Conservation (phyloP, 2,329 filamentous ascomycete species). For the Biscogniauxia marginata region DNA sequence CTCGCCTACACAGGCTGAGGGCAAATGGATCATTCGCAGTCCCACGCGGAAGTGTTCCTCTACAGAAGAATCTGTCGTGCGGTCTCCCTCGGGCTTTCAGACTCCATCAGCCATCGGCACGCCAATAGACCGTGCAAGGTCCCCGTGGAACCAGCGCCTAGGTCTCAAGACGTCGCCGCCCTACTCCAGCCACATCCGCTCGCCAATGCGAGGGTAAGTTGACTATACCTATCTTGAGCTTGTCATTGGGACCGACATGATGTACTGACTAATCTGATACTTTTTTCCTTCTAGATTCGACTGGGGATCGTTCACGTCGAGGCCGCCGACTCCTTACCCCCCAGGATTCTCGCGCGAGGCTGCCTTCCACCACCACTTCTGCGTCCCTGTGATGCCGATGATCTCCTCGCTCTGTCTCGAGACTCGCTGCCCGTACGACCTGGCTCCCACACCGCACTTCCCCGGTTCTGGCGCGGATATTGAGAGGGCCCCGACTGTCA, state of each 20-base stretch:
- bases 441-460: conserved; percentile 4
- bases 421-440: conserved; percentile 8
- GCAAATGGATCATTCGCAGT: conserved; percentile 4
- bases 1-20: conserved; percentile 18
- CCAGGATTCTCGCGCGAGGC: conserved; percentile 7
- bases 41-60: background rate
- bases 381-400: conserved; percentile 8
- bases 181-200: conserved; percentile 5
- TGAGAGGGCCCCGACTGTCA: background rate
- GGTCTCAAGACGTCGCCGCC: conserved; percentile 11
- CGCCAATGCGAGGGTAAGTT: conserved; percentile 14
- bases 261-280: too few species aligned
- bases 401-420: conserved; percentile 15
- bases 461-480: conserved; percentile 6
- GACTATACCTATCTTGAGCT: background rate
- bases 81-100: background rate
- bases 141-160: conserved; percentile 20
- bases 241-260: too few species aligned
- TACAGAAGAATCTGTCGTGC: background rate
- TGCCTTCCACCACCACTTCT: conserved; percentile 12
- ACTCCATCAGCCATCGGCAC: conserved; percentile 5
- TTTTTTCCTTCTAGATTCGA: background rate
- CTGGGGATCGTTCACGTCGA: background rate
- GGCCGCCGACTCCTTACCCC: background rate
- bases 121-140: conserved; percentile 10